phyloP scores from a whole-genome alignment of 306 rosid species.

The Rubus parviflorus region DNA sequence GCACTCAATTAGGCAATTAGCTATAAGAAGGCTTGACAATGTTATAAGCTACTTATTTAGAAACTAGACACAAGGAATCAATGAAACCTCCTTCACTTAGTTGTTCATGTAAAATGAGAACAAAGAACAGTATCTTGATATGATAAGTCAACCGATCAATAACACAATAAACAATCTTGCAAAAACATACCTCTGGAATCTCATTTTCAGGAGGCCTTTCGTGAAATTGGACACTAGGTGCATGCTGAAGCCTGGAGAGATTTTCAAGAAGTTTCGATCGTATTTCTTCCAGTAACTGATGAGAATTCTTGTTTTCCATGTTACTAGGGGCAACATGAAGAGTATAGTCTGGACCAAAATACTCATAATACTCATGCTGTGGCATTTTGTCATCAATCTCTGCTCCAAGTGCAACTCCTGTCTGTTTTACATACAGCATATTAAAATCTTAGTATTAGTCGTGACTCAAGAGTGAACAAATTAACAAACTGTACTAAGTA shows the following conservation, averaged over 20 bases:
- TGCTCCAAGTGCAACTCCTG: constrained; percentile 90
- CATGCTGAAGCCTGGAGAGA: constrained; percentile 82
- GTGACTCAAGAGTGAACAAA: constrained; percentile 15
- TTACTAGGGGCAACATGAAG: constrained; percentile 96
- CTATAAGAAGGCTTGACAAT: neutral
- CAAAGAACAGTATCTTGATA: neutral
- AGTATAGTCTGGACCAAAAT: constrained; percentile 89
- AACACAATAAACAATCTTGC: neutral
- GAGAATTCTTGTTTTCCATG: constrained; percentile 94
- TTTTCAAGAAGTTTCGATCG: constrained; percentile 73
- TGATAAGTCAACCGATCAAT: neutral
- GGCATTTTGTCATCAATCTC: constrained; percentile 97
- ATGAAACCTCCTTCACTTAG: neutral
- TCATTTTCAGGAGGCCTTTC: constrained; percentile 84
- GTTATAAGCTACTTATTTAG: neutral
- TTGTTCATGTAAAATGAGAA: neutral
- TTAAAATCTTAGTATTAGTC: constrained; percentile 11
- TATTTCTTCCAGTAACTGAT: constrained; percentile 59
- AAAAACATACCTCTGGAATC: constrained; percentile 63
- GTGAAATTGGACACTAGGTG: constrained; percentile 82
- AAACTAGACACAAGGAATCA: neutral
- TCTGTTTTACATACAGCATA: constrained; percentile 53
- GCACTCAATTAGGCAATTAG: neutral
- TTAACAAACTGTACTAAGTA: neutral
- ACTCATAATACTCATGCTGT: constrained; percentile 83